A percentile compares a stretch with the other conserved stretches of the same genome.
Evolutionary conservation across 495 filamentous ascomycete genomes (phyloP).

Genomic region (Penicillium turbatum): DNA sequence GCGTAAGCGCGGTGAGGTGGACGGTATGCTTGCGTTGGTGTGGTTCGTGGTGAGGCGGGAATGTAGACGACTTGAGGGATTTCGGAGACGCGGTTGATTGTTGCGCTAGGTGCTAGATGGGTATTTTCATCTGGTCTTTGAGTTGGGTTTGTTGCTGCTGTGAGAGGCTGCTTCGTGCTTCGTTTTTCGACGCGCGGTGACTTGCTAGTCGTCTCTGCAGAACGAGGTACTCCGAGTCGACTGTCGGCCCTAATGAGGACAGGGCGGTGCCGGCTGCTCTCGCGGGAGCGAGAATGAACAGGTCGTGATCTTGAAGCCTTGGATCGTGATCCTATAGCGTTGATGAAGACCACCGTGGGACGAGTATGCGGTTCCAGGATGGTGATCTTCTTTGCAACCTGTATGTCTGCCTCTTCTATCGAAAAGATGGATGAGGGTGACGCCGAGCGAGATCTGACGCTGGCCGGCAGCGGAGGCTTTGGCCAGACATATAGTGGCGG

Average conservation of each 20-base stretch:
- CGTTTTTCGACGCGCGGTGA: constrained; percentile 6
- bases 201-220: not conserved
- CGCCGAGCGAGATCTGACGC: constrained; percentile 22
- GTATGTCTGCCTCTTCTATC: constrained; percentile 35
- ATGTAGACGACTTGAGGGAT: constrained; percentile 25
- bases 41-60: constrained; percentile 14
- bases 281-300: constrained; percentile 15
- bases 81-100: constrained; percentile 24
- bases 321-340: constrained; percentile 19
- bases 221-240: constrained; percentile 9
- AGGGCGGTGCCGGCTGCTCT: constrained; percentile 17
- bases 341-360: constrained; percentile 39
- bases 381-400: constrained; percentile 36
- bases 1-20: too few species aligned
- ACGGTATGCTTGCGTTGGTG: constrained; percentile 11
- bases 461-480: constrained; percentile 14
- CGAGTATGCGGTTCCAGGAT: constrained; percentile 32
- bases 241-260: constrained; percentile 13
- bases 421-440: constrained; percentile 35
- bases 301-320: constrained; percentile 14
- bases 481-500: constrained; percentile 34
- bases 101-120: constrained; percentile 11
- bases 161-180: not conserved
- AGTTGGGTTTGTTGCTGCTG: constrained; percentile 1
- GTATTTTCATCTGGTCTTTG: constrained; percentile 1